Base-by-base conservation (phyloP, 768 basidiomycete genomes). In the Phlebiopsis flavidoalba region DNA sequence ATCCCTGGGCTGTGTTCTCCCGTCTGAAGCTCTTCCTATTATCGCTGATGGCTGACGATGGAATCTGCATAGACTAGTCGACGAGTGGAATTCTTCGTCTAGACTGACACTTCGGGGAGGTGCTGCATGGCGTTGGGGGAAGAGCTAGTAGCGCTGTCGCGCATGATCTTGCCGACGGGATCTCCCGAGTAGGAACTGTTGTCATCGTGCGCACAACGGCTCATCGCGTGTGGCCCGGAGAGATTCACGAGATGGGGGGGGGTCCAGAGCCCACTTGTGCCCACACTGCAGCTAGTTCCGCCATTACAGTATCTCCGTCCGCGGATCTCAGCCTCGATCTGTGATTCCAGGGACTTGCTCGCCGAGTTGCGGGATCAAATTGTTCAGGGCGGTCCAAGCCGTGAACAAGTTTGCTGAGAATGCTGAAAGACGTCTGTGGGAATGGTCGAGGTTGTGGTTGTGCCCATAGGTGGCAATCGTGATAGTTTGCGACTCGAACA, bases 321-420 rank as follows among this genome's bases (percentile, higher is more conserved):
- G 79, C 82, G 1, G n/a, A 93, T 84, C 69, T 93, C 91, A 0
- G 86, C 83, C 43, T 88, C 83, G 52, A 94, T 87, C 72, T 91
- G 88, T 57, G 82, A 79, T 63, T 91, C 88, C 54, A 92, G 71
- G 1, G 91, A 86, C 46, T 77, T 73, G 58, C 78, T 74, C 14
- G 83, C 85, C 2, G 81, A 83, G 0, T 72, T 68, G n/a, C 50
- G 85, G 77, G 65, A 93, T 71, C 64, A 88, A 74, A 55, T 66
- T 79, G 65, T 90, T 89, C 58, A 94, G 73, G n/a, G 63, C 80
- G 78, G 62, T 89, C 86, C n/a, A 89, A 82, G 33, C 83, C 78
- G 53, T 79, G 76, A 12, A 88, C 87, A 33, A 91, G 79, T 15
- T n/a, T 76, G 76, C 67, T 85, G 82, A 1, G 91, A 88, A 53